Evolutionary conservation across 116 monocot species (phyloP).

Genomic region (Phalaenopsis hybrid): DNA sequence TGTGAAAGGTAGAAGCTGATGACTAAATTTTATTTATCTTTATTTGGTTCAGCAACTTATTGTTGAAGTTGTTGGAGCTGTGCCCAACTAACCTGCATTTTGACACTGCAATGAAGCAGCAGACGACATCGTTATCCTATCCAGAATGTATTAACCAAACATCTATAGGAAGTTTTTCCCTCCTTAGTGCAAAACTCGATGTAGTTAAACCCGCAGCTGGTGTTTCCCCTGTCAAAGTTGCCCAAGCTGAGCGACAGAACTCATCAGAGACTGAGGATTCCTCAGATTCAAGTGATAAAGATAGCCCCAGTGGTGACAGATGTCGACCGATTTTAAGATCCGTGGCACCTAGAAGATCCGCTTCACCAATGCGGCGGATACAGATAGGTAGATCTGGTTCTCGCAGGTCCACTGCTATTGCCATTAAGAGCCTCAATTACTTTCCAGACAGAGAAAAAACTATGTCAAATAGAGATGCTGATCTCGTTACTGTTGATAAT

Average conservation of each 20-base stretch:
- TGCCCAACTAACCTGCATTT: constrained; percentile 12
- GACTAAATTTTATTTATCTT: neutral
- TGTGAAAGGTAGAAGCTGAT: neutral
- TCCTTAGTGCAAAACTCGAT: constrained; percentile 1
- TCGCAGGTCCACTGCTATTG: constrained; percentile 61
- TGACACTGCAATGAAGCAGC: constrained; percentile 19
- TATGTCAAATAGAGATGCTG: constrained; percentile 38
- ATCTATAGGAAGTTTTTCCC: neutral
- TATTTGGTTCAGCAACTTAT: constrained; percentile 16
- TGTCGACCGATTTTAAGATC: constrained; percentile 78
- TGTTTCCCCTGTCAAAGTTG: constrained; percentile 71
- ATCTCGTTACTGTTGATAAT: constrained; percentile 40
- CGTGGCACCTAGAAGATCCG: constrained; percentile 85
- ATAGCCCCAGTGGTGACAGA: constrained; percentile 49
- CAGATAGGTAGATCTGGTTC: constrained; percentile 92
- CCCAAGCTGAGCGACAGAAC: constrained; percentile 72
- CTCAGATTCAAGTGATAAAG: constrained; percentile 55
- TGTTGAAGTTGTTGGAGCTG: constrained; percentile 38
- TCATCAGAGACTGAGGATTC: constrained; percentile 69
- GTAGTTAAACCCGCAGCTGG: constrained; percentile 11
- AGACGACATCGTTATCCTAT: constrained; percentile 14
- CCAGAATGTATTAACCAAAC: constrained; percentile 1
- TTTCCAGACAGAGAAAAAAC: constrained; percentile 69
- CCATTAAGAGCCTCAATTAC: constrained; percentile 82
- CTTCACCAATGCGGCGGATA: constrained; percentile 94